Percentiles rank a stretch among this genome's conserved stretches.
Evolutionary conservation across 2,329 filamentous ascomycete genomes (phyloP).

Genomic region (Phyllosticta ampelicida): DNA sequence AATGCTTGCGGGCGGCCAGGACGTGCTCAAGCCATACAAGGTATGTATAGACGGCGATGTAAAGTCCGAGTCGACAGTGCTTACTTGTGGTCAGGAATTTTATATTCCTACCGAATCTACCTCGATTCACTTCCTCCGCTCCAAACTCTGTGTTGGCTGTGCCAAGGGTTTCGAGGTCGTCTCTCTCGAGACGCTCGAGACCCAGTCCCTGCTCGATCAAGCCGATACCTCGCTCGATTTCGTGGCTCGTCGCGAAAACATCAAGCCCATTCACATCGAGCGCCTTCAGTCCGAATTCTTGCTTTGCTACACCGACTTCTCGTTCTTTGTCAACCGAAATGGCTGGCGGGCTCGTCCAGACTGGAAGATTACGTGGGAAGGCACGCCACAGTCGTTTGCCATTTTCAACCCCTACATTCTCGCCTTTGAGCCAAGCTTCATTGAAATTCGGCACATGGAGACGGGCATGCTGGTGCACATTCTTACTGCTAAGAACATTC

Average conservation of each 20-base stretch:
- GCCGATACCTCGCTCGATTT: slow-evolving; percentile 97
- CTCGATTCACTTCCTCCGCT: slow-evolving; percentile 94
- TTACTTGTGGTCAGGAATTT: slow-evolving; percentile 56
- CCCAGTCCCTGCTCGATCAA: slow-evolving; percentile 91
- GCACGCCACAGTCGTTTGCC: slow-evolving; percentile 81
- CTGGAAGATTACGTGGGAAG: slow-evolving; percentile 98
- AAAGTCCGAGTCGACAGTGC: not conserved
- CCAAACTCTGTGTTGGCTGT: slow-evolving; percentile 92
- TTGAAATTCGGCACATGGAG: slow-evolving; percentile 92
- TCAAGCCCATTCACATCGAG: slow-evolving; percentile 94
- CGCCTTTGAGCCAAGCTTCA: slow-evolving; percentile 94
- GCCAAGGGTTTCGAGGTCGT: slow-evolving; percentile 95
- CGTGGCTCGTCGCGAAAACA: slow-evolving; percentile 83
- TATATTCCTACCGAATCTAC: slow-evolving; percentile 98
- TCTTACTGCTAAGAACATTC: slow-evolving; percentile 89
- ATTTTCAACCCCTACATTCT: slow-evolving; percentile 95
- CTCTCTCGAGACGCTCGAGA: slow-evolving; percentile 92
- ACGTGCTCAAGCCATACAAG: slow-evolving; percentile 92
- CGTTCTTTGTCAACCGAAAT: slow-evolving; percentile 98
- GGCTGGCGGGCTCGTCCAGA: slow-evolving; percentile 93
- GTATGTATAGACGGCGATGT: slow-evolving; percentile 23
- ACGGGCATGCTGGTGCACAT: slow-evolving; percentile 86
- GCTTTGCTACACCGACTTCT: slow-evolving; percentile 96
- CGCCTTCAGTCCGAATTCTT: slow-evolving; percentile 94
- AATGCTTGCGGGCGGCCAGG: slow-evolving; percentile 88